phyloP scores from a whole-genome alignment of 2,329 filamentous ascomycete species.

The Phialemoniopsis sp. region DNA sequence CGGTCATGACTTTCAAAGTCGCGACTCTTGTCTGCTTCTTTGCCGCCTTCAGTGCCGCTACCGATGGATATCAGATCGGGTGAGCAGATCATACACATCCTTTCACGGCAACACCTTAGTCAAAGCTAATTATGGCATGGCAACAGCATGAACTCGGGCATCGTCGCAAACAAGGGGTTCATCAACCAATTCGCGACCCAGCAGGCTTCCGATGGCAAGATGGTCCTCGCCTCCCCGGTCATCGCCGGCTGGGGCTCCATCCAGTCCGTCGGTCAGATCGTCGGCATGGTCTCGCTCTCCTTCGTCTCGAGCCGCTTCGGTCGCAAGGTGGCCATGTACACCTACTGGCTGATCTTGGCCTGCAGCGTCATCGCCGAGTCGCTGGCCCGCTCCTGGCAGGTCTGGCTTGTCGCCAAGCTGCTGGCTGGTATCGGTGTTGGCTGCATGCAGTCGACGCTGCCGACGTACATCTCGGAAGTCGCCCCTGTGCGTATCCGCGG shows the following conservation, averaged over 20 bases:
- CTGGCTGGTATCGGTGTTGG: conserved; percentile 33
- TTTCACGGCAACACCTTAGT: no score
- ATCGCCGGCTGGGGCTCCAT: conserved; percentile 32
- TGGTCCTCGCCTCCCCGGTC: conserved; percentile 25
- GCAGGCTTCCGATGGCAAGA: conserved; percentile 16
- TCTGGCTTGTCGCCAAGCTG: conserved; percentile 31
- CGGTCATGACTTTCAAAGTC: conserved; percentile 18
- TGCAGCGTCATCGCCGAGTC: conserved; percentile 30
- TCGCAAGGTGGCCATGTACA: conserved; percentile 24
- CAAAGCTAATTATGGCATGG: no score
- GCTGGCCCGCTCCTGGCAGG: conserved; percentile 28
- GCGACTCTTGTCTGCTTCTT: conserved; percentile 16
- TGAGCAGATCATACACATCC: conserved; percentile 14
- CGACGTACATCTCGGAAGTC: conserved; percentile 34
- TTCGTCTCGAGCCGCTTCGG: conserved; percentile 20
- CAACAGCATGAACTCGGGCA: conserved; percentile 28
- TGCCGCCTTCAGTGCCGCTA: conserved; percentile 18
- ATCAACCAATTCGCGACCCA: conserved; percentile 24
- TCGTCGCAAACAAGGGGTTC: conserved; percentile 32
- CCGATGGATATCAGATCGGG: conserved; percentile 22
- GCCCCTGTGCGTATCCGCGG: conserved; percentile 34
- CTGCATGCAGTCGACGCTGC: conserved; percentile 34
- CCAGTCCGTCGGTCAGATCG: conserved; percentile 31
- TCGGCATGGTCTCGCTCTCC: conserved; percentile 26
- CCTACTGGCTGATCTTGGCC: conserved; percentile 22